Evolutionary conservation across 768 basidiomycete genomes (phyloP), one percentile per base, ranked within the genome.

Genomic region (Naganishia vaughanmartiniae): DNA sequence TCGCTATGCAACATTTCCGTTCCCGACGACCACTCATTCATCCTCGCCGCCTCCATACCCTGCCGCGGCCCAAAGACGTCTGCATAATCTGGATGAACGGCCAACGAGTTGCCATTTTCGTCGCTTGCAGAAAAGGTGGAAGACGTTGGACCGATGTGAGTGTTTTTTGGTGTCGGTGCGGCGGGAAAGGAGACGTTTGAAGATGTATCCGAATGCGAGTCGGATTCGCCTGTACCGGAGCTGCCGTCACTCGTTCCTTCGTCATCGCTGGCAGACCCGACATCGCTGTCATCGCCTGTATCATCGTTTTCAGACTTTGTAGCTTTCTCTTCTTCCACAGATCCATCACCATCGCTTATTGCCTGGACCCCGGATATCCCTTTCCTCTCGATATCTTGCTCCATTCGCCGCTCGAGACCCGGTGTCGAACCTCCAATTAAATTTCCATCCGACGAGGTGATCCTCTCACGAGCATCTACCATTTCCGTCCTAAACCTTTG

Each of bases 1-100:
- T 51, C 4, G 48, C 17, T 7, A n/a, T 51, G 48, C 5, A 7
- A 4, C 14, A 51, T 24, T 24, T 51, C 48, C 21, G 48, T 4
- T 1, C n/a, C 12, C 7, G 48, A 51, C 1, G 21, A 12, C 21
- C n/a, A 51, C n/a, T 6, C 24, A 39, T 36, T 58, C 11, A 14
- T 12, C 33, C n/a, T 24, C 12, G 11, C 31, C 34, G 31, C 12
- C 34, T 39, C 34, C 4, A 58, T 39, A 31, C 4, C 17, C 34
- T 24, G 7, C 9, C 57, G 31, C 6, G 57, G 60, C 39, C 60
- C 60, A 30, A 63, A 63, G 26, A 63, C 60, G 28, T 63, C 60
- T 21, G 60, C 60, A 45, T 63, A 63, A 63, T 63, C 60, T 10
- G 60, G 60, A 45, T 63, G 60, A 26, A 63, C 60, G 24, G 60